Base-by-base conservation (phyloP, 202 grass and related monocot genomes). In the Sporobolus alterniflorus region DNA sequence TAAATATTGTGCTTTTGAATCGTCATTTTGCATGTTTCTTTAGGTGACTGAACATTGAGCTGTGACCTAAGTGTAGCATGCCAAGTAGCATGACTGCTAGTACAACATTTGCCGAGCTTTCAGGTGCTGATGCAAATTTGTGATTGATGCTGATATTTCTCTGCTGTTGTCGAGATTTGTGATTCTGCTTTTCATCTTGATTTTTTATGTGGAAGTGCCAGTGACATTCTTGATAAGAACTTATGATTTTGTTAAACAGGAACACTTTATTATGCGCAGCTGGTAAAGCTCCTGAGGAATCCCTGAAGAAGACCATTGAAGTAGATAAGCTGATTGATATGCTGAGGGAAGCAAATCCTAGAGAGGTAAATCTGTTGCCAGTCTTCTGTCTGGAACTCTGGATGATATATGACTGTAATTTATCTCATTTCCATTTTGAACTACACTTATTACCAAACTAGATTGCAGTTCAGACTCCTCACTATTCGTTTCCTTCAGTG, bases 301-400 rank as follows among this genome's bases (percentile, higher is more conserved):
- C 90, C 40, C 93, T 98, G 63, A 90, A 90, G 52, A 91, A 92
- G 78, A 95, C 93, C 28, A 85, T 98, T 40, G 89, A 98, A 88
- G 82, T 83, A 26, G 93, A 98, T 56, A 69, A 29, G 68, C 69
- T 94, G 43, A 95, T 98, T 77, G 91, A 98, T 82, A 90, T 84
- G 77, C 73, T 98, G 29, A 93, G 85, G 69, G 80, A 91, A 26
- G 88, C 96, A 86, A 88, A 90, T 91, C 62, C 83, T 80, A 52
- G 47, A 70, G 91, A 94, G 84, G 96, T 93, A 89, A 80, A 11
- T 76, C 43, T 75, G 31, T 18, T 60, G 24, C 48, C 44, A 71
- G 56, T 80, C 32, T 85, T 54, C 69, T 68, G 11, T 85, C 14
- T n/a, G n/a, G n/a, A n/a, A n/a, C n/a, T n/a, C n/a, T 82, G 33